A percentile compares a stretch with the other conserved stretches of the same genome.
Conservation (phyloP, 2,329 filamentous ascomycete species). For the Trichophyton mentagrophytes region DNA sequence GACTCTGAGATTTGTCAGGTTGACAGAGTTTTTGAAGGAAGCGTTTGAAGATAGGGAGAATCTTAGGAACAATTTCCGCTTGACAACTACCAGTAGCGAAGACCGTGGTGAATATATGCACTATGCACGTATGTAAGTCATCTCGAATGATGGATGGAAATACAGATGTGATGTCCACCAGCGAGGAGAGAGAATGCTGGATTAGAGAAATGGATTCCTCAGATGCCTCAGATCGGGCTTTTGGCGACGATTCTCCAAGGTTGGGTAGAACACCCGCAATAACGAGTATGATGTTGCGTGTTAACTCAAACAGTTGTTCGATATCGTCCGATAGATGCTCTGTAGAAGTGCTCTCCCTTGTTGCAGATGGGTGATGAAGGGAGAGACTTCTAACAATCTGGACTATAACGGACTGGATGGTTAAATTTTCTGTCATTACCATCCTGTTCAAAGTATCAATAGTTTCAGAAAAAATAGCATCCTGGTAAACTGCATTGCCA, state of each 20-base stretch:
- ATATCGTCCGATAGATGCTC: conserved; percentile 91
- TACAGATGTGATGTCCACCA: conserved; percentile 88
- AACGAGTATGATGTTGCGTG: conserved; percentile 87
- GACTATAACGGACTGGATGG: conserved; percentile 84
- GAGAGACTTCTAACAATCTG: conserved; percentile 86
- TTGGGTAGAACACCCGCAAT: conserved; percentile 79
- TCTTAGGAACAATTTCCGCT: conserved; percentile 74
- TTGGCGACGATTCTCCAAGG: conserved; percentile 40
- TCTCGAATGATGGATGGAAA: conserved; percentile 95
- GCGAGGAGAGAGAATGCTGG: conserved; percentile 64
- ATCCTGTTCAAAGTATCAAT: conserved; percentile 92
- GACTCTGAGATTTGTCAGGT: conserved; percentile 9
- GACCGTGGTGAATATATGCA: conserved; percentile 92
- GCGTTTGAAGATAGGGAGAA: conserved; percentile 79
- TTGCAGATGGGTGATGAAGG: conserved; percentile 79
- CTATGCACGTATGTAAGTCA: conserved; percentile 87
- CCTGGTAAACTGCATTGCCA: conserved; percentile 90
- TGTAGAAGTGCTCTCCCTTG: conserved; percentile 50
- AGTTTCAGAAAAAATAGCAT: conserved; percentile 90
- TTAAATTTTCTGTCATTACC: conserved; percentile 76
- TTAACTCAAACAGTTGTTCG: conserved; percentile 93
- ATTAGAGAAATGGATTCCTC: conserved; percentile 78
- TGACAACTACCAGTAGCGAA: conserved; percentile 80
- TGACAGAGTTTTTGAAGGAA: conserved; percentile 63
- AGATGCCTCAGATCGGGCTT: conserved; percentile 62